Conservation (phyloP, 768 basidiomycete species). For the Mrakia frigida region DNA sequence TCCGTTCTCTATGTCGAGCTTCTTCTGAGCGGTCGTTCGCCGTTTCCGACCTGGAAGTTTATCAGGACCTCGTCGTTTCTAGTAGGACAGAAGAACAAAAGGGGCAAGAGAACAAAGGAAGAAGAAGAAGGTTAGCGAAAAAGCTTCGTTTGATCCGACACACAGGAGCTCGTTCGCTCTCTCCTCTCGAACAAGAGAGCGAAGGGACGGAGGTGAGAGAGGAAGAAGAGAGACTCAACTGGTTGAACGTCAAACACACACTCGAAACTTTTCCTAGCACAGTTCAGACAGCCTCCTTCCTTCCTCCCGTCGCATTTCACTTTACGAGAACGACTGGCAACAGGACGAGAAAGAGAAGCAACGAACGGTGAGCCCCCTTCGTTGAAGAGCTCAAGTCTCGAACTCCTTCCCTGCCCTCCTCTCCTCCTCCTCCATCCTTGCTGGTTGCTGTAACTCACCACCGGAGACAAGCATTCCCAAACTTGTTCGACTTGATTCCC, state of each 20-base stretch:
- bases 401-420: not conserved
- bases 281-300: constrained; percentile 31
- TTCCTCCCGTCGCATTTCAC: constrained; percentile 34
- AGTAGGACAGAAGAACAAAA: constrained; percentile 10
- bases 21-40: constrained; percentile 11
- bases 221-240: not conserved
- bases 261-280: constrained; percentile 32
- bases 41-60: constrained; percentile 31
- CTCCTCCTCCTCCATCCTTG: not conserved
- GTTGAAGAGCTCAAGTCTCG: not conserved
- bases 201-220: not conserved
- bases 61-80: constrained; percentile 35
- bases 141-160: not conserved
- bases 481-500: not conserved
- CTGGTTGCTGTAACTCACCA: not conserved
- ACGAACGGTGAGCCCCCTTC: not conserved
- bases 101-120: not conserved
- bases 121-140: not conserved
- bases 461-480: not conserved
- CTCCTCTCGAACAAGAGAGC: not conserved
- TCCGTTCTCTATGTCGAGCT: not conserved
- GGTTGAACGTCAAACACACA: constrained; percentile 32
- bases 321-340: constrained; percentile 31
- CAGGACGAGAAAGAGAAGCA: too few relatives aligned
- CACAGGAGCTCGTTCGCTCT: not conserved